Percentiles rank a stretch among this genome's conserved stretches.
Conservation (phyloP, 2,329 filamentous ascomycete genomes). For the Aspergillus ruber region DNA sequence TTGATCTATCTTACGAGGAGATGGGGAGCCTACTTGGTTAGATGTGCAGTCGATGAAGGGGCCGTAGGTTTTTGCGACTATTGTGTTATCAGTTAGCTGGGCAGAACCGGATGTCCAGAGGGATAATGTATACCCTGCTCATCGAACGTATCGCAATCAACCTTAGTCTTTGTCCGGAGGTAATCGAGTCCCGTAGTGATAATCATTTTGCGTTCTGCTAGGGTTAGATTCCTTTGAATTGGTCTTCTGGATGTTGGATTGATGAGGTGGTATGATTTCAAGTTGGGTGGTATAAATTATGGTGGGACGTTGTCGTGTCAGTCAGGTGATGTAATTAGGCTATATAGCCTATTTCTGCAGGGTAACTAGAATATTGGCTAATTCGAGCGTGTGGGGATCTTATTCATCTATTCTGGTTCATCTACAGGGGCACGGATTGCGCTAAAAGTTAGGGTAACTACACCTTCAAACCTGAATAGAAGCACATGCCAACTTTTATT, state of each 20-base stretch:
- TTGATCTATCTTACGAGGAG: neutral
- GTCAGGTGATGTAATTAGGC: too few species aligned
- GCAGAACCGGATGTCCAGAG: neutral
- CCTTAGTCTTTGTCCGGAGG: constrained; percentile 38
- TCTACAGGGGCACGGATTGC: too few species aligned
- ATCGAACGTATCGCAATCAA: constrained; percentile 51
- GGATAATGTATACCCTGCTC: constrained; percentile 33
- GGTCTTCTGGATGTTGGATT: neutral
- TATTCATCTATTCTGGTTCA: too few species aligned
- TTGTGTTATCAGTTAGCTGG: neutral
- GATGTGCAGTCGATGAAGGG: constrained; percentile 51
- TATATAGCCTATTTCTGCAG: too few species aligned
- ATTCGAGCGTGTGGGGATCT: too few species aligned
- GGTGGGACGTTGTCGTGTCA: too few species aligned
- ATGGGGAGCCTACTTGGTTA: constrained; percentile 43
- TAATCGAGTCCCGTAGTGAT: constrained; percentile 32
- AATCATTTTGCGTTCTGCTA: constrained; percentile 11
- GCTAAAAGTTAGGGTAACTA: too few species aligned
- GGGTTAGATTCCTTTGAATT: too few species aligned
- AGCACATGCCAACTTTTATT: too few species aligned
- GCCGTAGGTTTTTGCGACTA: constrained; percentile 42
- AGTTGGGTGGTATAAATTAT: neutral
- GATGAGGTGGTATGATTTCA: neutral
- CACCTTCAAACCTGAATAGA: too few species aligned
- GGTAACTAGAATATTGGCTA: too few species aligned